Evolutionary conservation across 1,139 yeast genomes (phyloP), one percentile per base, ranked within the genome.

Genomic region (Geotrichum aggregatum): DNA sequence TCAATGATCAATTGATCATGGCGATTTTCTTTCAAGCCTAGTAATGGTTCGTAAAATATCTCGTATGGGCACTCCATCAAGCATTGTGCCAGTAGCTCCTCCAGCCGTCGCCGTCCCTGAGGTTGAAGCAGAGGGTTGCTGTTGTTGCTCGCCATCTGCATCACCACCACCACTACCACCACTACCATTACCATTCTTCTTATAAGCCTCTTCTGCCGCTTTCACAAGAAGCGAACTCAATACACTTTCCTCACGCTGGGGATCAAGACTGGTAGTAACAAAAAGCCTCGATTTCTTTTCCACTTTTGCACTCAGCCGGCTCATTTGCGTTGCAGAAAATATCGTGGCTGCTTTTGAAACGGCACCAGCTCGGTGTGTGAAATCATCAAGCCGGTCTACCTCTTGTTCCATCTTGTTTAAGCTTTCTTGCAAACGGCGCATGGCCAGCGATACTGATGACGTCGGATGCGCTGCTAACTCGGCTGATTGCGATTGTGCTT

Each of bases 11-110:
- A n/a, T n/a, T n/a, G n/a, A n/a, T 24, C 28, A 46, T 6, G 36
- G 49, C 7, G 43, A 11, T 13, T 45, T 44, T 21, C 49, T 45
- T 19, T 53, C 53, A 10, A 53, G 35, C 34, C 53, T 38, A 16
- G 56, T 49, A 41, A 53, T 49, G 19, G 56, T 43, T 41, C 53
- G 45, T 33, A 53, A 44, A 44, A 50, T 47, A 44, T 50, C 51
- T 13, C 53, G 41, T 3, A 49, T 26, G 13, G 48, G 38, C 14
- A 35, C 44, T n/a, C 39, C 18, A 1, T 43, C 43, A 28, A n/a
- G 18, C 8, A 43, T 18, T 21, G 49, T 22, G n/a, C n/a, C n/a
- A 24, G 19, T 21, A 22, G 28, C 30, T 40, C 14, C 16, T 14
- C n/a, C n/a, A n/a, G n/a, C n/a, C n/a, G n/a, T n/a, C n/a, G n/a